Base-by-base conservation (phyloP, 106 monocot species). In the Dendrobium huoshanense region DNA sequence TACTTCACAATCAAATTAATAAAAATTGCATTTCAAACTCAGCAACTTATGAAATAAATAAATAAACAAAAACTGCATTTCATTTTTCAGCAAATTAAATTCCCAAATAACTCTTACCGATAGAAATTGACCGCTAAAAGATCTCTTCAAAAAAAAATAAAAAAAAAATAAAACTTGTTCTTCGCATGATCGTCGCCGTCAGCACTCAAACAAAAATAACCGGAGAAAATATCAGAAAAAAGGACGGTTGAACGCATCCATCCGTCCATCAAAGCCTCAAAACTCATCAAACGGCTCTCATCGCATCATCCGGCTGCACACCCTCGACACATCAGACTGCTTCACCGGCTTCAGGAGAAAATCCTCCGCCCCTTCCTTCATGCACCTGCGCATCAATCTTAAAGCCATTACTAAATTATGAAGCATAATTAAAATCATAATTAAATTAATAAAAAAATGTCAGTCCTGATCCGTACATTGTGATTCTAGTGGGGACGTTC, bases 291-390 rank as follows among this genome's bases (percentile, higher is more conserved):
- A 61, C n/a, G n/a, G 61, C 61, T 61, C 22, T 44, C 84, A 84
- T 83, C 77, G 65, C 82, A 90, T 42, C 37, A 88, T 73, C n/a
- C 84, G 83, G 49, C 80, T 83, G 75, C 90, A 90, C 41, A 95
- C 40, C 33, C 90, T 79, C 18, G 92, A 90, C 37, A 95, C 87
- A 47, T 95, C 95, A 24, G 85, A 85, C 61, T 77, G 82, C 25
- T 84, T 68, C 5, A 95, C 87, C 0, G 95, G 95, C 90, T 95
- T 95, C 84, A 95, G 80, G 59, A 95, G 59, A 80, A 95, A 95
- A 24, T 88, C 95, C 75, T 86, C 94, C 0, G 94, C 94, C 3
- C 94, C 94, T 75, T 94, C 94, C 72, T 86, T 81, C 72, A 94
- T 58, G 55, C 94, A 91, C 61, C 88, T 88, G 61, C 22, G 22